These are phyloP conservation scores for Astragalus glycyphyllos DNA, from an alignment of 306 rosid genomes.

Conservation along the genomic window DNA sequence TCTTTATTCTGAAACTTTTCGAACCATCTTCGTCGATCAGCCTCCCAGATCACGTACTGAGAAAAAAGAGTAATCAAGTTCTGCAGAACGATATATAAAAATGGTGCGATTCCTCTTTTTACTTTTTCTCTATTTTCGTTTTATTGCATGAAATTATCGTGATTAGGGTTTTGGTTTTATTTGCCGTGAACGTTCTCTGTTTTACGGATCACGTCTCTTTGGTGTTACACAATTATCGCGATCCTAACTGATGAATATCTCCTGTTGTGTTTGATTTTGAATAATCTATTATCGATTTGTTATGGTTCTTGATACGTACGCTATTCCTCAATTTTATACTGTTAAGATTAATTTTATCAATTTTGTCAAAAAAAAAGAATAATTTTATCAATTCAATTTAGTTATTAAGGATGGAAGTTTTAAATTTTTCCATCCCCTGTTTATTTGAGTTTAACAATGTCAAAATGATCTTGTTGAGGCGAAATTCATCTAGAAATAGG, in stretches of 20 bases:
- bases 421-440: not conserved
- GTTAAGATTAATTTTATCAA: not conserved
- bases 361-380: too few species aligned
- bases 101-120: constrained; percentile 32
- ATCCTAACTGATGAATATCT: not conserved
- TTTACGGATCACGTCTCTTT: not conserved
- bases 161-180: constrained; percentile 15
- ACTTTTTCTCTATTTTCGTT: not conserved
- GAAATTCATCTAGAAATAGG: too few species aligned
- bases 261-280: constrained; percentile 1
- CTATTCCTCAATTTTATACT: not conserved
- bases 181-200: not conserved
- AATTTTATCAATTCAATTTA: not conserved
- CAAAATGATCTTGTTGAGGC: too few species aligned
- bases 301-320: not conserved
- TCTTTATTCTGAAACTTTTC: not conserved
- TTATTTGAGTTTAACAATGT: too few species aligned
- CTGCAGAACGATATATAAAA: not conserved
- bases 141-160: not conserved
- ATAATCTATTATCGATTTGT: not conserved
- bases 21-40: constrained; percentile 3
- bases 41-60: not conserved
- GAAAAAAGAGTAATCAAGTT: not conserved
- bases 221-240: not conserved
- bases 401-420: not conserved